These are phyloP conservation scores for Colletotrichum falcatum DNA, from an alignment of 2,329 filamentous ascomycete genomes.

Conservation along the genomic window DNA sequence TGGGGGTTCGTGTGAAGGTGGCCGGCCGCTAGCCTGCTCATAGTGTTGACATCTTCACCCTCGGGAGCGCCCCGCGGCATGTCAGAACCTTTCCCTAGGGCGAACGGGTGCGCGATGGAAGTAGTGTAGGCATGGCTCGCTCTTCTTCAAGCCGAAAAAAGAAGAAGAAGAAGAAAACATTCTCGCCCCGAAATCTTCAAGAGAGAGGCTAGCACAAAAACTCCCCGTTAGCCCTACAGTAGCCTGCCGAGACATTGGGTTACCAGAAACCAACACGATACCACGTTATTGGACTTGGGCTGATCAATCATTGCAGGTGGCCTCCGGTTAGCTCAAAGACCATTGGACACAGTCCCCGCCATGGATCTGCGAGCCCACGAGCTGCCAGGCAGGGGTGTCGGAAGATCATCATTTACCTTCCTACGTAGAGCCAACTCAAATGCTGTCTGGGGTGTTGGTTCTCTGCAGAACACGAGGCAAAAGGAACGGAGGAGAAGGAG, in stretches of 20 bases:
- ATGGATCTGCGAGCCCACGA: constrained; percentile 19
- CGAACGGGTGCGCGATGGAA: not conserved
- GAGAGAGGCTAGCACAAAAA: no score
- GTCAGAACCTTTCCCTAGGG: not conserved
- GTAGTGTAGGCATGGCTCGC: not conserved
- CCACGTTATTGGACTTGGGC: not conserved
- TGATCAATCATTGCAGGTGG: not conserved
- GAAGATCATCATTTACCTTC: constrained; percentile 31
- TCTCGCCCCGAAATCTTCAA: not conserved
- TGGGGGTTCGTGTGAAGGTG: not conserved
- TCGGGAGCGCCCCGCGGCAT: not conserved
- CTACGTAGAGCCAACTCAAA: no score
- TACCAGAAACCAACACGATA: not conserved
- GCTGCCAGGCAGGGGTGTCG: not conserved
- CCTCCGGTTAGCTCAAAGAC: not conserved
- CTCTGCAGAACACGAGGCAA: not conserved
- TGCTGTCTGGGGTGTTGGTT: not conserved
- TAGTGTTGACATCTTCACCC: constrained; percentile 2
- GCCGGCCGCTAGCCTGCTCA: no score
- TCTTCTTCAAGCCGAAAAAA: not conserved
- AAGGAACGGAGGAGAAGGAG: no score
- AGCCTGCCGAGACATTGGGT: not conserved
- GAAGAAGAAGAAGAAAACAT: no score
- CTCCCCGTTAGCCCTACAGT: not conserved
- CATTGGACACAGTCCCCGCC: constrained; percentile 1